Base-by-base conservation (phyloP, 371 early-diverging fungal genomes). In the Umbelopsis sp. region DNA sequence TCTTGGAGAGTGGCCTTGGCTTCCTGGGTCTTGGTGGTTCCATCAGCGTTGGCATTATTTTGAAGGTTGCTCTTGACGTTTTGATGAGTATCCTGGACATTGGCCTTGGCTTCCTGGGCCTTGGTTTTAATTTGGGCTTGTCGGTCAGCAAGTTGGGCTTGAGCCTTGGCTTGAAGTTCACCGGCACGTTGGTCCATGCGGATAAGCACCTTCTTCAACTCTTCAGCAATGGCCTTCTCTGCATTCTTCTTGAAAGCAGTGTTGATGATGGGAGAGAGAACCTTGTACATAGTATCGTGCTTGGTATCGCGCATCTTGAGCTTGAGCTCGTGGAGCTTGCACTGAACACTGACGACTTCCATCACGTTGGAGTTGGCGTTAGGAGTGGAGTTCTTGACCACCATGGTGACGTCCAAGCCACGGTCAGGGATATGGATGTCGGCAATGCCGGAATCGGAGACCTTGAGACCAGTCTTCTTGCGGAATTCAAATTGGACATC, bases 271-370 rank as follows among this genome's bases (percentile, higher is more conserved):
- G 77, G 81, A 63, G 70, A 70, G n/a, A 74, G 48, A 1, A 82
- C 18, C 71, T 72, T 80, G 74, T 82, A 82, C 41, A 82, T 25
- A 44, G 69, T 38, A 32, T 78, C 78, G 64, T 72, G 75, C 69
- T 72, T 67, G 8, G 75, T 73, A 4, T 78, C 76, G 63, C 76
- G 80, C 50, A 78, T 63, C 2, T 73, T 69, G 24, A 80, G 38
- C 63, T 74, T 75, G n/a, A 80, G 52, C n/a, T 73, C 72, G 14
- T 72, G 57, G 44, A 80, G 37, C 46, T 63, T 71, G 32, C 68
- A 44, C 12, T 68, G 63, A 1, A 67, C 62, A 45, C 70, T 70
- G 32, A 69, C 50, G 38, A 80, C 66, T 25, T 66, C 53, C 46
- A 68, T 45, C 10, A 51, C 22, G 16, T 29, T 18, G 0, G 51